These are phyloP conservation scores for Ogataea nitratoaversa DNA, from an alignment of 805 yeast species.

Conservation along the genomic window DNA sequence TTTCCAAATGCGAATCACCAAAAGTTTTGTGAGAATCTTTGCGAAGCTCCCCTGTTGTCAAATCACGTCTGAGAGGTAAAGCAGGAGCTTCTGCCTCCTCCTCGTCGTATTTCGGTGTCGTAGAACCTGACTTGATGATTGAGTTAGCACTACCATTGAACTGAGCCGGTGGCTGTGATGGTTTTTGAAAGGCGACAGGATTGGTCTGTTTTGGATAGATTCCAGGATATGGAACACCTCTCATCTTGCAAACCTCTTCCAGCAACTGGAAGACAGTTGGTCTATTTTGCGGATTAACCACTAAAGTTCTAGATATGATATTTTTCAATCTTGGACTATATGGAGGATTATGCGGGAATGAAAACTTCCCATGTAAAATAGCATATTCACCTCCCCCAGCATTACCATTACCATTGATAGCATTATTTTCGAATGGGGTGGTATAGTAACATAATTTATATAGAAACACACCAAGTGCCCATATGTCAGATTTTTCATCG, in stretches of 20 bases:
- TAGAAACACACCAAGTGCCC: constrained; percentile 80
- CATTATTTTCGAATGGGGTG: constrained; percentile 68
- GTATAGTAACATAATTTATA: constrained; percentile 78
- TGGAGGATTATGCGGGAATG: constrained; percentile 50
- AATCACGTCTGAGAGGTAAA: constrained; percentile 17
- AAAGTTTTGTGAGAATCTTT: background rate
- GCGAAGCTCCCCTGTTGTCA: constrained; percentile 11
- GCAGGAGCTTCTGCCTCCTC: constrained; percentile 6
- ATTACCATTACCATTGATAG: constrained; percentile 31
- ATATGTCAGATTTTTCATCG: constrained; percentile 77
- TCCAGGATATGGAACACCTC: constrained; percentile 38
- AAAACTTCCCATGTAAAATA: constrained; percentile 52
- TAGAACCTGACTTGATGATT: constrained; percentile 10
- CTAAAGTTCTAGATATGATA: constrained; percentile 55
- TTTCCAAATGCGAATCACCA: constrained; percentile 12
- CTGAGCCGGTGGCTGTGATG: background rate
- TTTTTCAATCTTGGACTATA: constrained; percentile 63
- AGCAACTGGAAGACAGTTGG: constrained; percentile 71
- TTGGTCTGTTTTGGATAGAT: constrained; percentile 22
- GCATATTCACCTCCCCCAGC: constrained; percentile 53
- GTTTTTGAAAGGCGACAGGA: background rate
- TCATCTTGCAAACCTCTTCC: constrained; percentile 63
- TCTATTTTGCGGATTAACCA: constrained; percentile 64
- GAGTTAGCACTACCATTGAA: background rate
- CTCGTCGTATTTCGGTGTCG: constrained; percentile 2